phyloP scores from a whole-genome alignment of 108 stramenopile species.

The Pseudonitzschia delicatissima region DNA sequence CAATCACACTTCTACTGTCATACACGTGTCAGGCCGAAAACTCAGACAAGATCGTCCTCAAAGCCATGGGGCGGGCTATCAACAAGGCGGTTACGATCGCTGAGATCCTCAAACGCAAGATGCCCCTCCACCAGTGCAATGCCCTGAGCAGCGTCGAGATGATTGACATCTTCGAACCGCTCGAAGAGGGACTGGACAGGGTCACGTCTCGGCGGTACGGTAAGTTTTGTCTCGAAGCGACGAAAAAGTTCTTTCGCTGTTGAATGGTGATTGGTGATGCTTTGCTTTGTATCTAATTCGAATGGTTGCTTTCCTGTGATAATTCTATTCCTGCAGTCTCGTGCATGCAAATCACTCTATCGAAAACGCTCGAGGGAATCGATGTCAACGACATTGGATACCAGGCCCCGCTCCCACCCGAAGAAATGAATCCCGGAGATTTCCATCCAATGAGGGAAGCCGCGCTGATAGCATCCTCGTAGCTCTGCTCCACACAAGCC shows the following conservation, averaged over 20 bases:
- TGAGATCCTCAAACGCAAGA: conserved; percentile 82
- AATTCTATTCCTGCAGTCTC: conserved; percentile 32
- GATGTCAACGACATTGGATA: conserved; percentile 73
- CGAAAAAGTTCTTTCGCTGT: no score
- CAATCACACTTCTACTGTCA: neutral
- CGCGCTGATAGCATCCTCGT: conserved; percentile 27
- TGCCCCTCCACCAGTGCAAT: conserved; percentile 81
- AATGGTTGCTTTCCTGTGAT: neutral
- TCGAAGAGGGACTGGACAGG: conserved; percentile 84
- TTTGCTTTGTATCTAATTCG: no score
- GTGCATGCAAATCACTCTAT: conserved; percentile 74
- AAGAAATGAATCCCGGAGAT: conserved; percentile 45
- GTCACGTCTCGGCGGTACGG: conserved; percentile 67
- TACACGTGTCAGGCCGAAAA: conserved; percentile 54
- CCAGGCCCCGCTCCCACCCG: conserved; percentile 45
- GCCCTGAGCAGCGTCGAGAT: conserved; percentile 68
- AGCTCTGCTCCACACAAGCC: no score
- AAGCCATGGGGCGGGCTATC: conserved; percentile 87
- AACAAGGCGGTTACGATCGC: conserved; percentile 90
- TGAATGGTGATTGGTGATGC: no score
- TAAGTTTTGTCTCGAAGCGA: neutral
- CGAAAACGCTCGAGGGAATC: conserved; percentile 43
- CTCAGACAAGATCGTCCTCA: conserved; percentile 63
- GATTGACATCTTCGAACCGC: conserved; percentile 81
- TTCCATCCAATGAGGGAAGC: conserved; percentile 38